Evolutionary conservation across 345 rosid species (phyloP), one percentile per base, ranked within the genome.

Genomic region (Acer saccharum): DNA sequence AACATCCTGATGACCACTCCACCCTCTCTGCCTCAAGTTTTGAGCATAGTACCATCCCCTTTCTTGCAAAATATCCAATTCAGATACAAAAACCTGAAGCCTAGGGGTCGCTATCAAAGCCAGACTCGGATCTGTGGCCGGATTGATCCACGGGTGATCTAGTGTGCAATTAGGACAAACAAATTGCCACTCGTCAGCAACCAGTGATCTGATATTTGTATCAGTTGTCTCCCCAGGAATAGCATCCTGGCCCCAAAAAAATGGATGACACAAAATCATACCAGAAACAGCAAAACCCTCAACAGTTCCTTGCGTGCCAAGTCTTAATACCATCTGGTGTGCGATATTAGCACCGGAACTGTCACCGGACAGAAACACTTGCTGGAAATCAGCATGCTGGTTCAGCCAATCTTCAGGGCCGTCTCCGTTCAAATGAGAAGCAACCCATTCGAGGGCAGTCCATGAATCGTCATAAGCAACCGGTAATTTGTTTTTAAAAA

Each of bases 91-190:
- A 0, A 92, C 87, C 80, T 88, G 25, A 58, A 87, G 77, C 79
- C 60, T 82, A 0, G 18, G 81, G 27, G 87, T 82, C 58, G 79
- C 85, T 29, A 90, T 29, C 14, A 73, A 75, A 17, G 68, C 72
- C 74, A 92, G 10, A 17, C 72, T 48, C 75, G 88, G 74, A 71
- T 83, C 89, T 10, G 60, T 63, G 2, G 23, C 65, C 54, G 89
- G 92, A 73, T 91, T 85, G 0, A 91, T 4, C 80, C 43, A 77
- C 9, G 89, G 92, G 48, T 91, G 92, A 57, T 87, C 87, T 6
- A 39, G 6, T 3, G 0, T 6, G 43, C 43, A 39, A 1, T 6
- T 6, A 39, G 43, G 43, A 39, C 43, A 39, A 6, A 6, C 43
- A 39, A 3, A 3, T 39, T 1, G 6, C 43, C 43, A 39, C 43